Evolutionary conservation across 495 filamentous ascomycete genomes (phyloP), one percentile per base, ranked within the genome.

Genomic region (Xylaria castorea): DNA sequence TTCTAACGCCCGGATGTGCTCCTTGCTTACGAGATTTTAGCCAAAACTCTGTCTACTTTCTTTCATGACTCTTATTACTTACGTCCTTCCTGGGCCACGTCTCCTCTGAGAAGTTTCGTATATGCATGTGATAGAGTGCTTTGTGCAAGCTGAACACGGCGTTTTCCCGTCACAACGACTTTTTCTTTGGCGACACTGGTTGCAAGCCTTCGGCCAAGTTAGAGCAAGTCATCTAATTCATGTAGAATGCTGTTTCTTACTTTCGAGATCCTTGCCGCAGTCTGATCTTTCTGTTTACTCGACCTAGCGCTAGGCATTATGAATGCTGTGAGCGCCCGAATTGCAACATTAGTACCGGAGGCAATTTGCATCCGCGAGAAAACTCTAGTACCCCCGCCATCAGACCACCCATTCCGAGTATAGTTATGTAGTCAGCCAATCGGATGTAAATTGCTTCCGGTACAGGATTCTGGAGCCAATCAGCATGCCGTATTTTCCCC

Each of bases 361-460:
- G 16, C 57, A 34, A 38, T 60, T n/a, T 60, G 32, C 30, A 36
- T 60, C 57, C 57, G 57, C 9, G 50, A 12, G 20, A n/a, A n/a
- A n/a, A 2, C 8, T 25, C 16, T 46, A 46, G 42, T 2, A 9
- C n/a, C 12, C n/a, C n/a, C 7, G 3, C 42, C 42, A 18, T n/a
- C 20, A 48, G 7, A 3, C 14, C 42, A 44, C 16, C 46, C 20
- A 48, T 48, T 48, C n/a, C 16, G 4, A 48, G 46, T 9, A 6
- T 48, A 48, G 46, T n/a, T 57, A 8, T 22, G 32, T 58, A 5
- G 22, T 61, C 36, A 22, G 30, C 32, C 9, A 32, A 20, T 48
- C 68, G 68, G 68, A 5, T 30, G 51, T 36, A 63, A 70, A 70
- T 61, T 70, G 55, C 55, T 70, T 58, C 68, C 68, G 68, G 53